These are phyloP conservation scores for Hemileccinum impolitum DNA, from an alignment of 768 basidiomycete species.

Conservation along the genomic window DNA sequence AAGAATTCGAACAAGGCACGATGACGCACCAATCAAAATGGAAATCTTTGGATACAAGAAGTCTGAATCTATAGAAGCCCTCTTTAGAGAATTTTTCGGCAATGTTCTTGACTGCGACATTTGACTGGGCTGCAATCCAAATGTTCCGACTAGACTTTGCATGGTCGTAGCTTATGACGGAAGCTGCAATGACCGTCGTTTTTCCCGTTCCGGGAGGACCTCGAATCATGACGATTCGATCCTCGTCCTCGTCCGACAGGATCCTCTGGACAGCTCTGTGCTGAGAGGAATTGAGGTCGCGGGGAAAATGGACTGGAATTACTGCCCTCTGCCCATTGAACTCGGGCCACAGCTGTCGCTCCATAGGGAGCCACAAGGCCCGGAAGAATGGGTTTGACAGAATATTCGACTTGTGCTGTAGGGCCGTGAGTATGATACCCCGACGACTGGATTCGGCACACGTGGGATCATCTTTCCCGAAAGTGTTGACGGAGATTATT, in stretches of 20 bases:
- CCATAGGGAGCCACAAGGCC: conserved; percentile 26
- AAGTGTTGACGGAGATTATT: conserved; percentile 40
- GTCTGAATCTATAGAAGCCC: conserved; percentile 33
- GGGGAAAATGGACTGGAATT: conserved; percentile 1
- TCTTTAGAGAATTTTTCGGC: conserved; percentile 40
- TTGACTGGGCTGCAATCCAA: conserved; percentile 47
- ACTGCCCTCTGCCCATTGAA: neutral
- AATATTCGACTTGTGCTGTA: conserved; percentile 19
- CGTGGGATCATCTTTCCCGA: conserved; percentile 55
- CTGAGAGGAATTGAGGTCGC: conserved; percentile 29
- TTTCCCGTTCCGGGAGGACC: conserved; percentile 45
- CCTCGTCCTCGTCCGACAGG: conserved; percentile 19
- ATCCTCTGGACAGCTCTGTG: conserved; percentile 27
- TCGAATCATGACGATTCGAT: conserved; percentile 27
- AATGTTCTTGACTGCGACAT: conserved; percentile 53
- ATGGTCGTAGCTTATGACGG: conserved; percentile 23
- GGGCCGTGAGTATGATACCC: conserved; percentile 16
- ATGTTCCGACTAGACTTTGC: conserved; percentile 17
- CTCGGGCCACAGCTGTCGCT: conserved; percentile 16
- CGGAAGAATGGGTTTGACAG: conserved; percentile 24
- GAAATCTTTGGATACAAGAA: conserved; percentile 46
- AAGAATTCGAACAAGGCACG: neutral
- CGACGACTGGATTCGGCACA: conserved; percentile 43
- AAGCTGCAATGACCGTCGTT: conserved; percentile 41
- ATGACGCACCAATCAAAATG: conserved; percentile 42